Conservation (phyloP, 208 protist genomes). For the Herpetomonas muscarum region DNA sequence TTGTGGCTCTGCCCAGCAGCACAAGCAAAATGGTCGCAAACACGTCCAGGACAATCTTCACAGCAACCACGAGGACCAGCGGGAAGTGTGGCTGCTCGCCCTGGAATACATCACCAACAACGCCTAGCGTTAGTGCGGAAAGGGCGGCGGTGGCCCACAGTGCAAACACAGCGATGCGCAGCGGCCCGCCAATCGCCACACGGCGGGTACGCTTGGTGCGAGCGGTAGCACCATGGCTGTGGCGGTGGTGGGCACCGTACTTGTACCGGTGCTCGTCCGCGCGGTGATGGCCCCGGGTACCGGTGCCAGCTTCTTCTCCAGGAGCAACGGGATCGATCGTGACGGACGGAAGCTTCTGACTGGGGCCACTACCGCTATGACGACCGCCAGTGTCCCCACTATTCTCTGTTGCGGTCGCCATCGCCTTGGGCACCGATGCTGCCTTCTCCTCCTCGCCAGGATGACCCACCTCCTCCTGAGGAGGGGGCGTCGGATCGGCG, state of each 20-base stretch:
- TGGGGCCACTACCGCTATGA: too few relatives aligned
- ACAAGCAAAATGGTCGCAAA: conserved; percentile 25
- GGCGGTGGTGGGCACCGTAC: too few relatives aligned
- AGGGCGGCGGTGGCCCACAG: conserved; percentile 41
- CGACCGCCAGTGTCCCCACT: too few relatives aligned
- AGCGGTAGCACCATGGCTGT: background rate
- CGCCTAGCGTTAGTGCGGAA: conserved; percentile 36
- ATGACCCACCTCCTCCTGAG: too few relatives aligned
- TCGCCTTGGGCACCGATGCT: too few relatives aligned
- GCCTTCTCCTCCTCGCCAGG: too few relatives aligned
- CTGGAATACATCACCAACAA: conserved; percentile 73
- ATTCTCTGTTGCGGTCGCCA: too few relatives aligned
- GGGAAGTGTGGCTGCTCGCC: conserved; percentile 29
- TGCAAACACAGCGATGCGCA: conserved; percentile 34
- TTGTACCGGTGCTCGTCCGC: background rate
- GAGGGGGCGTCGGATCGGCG: too few relatives aligned
- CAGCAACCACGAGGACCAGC: conserved; percentile 23
- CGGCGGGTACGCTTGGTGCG: background rate
- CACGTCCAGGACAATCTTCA: conserved; percentile 32
- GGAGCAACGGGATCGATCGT: too few relatives aligned
- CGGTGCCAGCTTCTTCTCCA: too few relatives aligned
- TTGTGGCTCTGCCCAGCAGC: conserved; percentile 34
- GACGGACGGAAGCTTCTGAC: too few relatives aligned
- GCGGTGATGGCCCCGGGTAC: too few relatives aligned
- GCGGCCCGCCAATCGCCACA: conserved; percentile 7